Percentiles rank a stretch among this genome's conserved stretches.
Conservation (phyloP, 202 grass and related monocot species). For the Alloteropsis angusta region DNA sequence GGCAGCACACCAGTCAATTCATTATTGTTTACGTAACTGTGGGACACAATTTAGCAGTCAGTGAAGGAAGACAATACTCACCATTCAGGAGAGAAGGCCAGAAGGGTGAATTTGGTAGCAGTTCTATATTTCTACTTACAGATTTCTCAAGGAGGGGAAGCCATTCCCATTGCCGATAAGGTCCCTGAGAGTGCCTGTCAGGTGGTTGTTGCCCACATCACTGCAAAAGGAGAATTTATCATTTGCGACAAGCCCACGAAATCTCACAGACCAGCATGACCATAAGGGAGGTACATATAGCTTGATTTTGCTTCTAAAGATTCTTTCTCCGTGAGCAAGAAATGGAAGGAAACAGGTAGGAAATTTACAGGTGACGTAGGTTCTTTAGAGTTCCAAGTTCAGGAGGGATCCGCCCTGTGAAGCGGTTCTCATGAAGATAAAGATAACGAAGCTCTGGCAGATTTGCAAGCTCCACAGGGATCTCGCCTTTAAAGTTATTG, state of each 20-base stretch:
- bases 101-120: not conserved
- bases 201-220: slow-evolving; percentile 81
- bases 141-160: slow-evolving; percentile 79
- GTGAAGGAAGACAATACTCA: not conserved
- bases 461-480: slow-evolving; percentile 87
- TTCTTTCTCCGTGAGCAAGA: slow-evolving; percentile 13
- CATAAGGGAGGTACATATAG: not conserved
- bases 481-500: slow-evolving; percentile 96
- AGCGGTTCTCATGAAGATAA: slow-evolving; percentile 77
- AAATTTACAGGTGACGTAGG: slow-evolving; percentile 68
- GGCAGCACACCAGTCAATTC: slow-evolving; percentile 77
- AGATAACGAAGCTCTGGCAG: slow-evolving; percentile 78
- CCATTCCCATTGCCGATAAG: slow-evolving; percentile 63
- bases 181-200: slow-evolving; percentile 76
- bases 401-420: slow-evolving; percentile 64
- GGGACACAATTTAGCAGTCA: slow-evolving; percentile 14
- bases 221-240: slow-evolving; percentile 27
- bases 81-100: not conserved
- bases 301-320: not conserved
- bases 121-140: slow-evolving; percentile 46
- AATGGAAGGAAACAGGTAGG: slow-evolving; percentile 4
- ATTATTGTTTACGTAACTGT: slow-evolving; percentile 84
- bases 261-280: not conserved
- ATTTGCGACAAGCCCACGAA: slow-evolving; percentile 11
- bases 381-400: slow-evolving; percentile 79